Percentiles rank a stretch among this genome's conserved stretches.
These are phyloP conservation scores for Cucurbita ficifolia DNA, from an alignment of 306 rosid species.

Conservation along the genomic window DNA sequence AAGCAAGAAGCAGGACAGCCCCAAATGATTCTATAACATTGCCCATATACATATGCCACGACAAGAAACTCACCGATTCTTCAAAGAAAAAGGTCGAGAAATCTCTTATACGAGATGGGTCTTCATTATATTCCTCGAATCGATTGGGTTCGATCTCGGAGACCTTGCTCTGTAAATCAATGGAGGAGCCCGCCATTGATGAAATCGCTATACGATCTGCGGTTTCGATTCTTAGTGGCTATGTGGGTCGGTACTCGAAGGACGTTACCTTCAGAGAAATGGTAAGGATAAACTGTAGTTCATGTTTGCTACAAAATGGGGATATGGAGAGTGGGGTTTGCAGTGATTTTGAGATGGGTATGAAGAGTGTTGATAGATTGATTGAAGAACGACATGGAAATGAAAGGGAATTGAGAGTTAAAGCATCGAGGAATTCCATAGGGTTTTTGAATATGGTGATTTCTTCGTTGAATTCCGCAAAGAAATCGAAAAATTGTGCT, in stretches of 20 bases:
- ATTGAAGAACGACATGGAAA: conserved; percentile 24
- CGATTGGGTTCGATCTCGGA: conserved; percentile 23
- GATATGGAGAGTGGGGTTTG: conserved; percentile 22
- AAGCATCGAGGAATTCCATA: conserved; percentile 25
- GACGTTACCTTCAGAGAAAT: conserved; percentile 37
- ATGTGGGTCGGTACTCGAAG: conserved; percentile 37
- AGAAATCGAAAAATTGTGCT: conserved; percentile 14
- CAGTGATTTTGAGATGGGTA: conserved; percentile 26
- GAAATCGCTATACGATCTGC: conserved; percentile 53
- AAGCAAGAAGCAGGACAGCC: conserved; percentile 10
- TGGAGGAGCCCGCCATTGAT: conserved; percentile 34
- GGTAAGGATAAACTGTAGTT: conserved; percentile 30
- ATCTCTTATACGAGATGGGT: conserved; percentile 11
- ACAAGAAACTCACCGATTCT: conserved; percentile 12
- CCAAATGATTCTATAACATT: conserved; percentile 11
- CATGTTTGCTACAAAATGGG: conserved; percentile 30
- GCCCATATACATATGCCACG: conserved; percentile 37
- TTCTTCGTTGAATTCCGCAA: conserved; percentile 30
- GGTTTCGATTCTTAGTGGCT: conserved; percentile 50
- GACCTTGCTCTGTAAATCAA: conserved; percentile 23
- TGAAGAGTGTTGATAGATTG: conserved; percentile 37
- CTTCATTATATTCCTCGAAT: conserved; percentile 25
- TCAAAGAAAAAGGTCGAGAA: conserved; percentile 12
- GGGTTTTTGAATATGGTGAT: conserved; percentile 36
- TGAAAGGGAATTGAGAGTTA: conserved; percentile 23